Percentiles rank a stretch among this genome's conserved stretches.
These are phyloP conservation scores for Pseudofabraea citricarpa DNA, from an alignment of 2,329 filamentous ascomycete genomes.

Conservation along the genomic window DNA sequence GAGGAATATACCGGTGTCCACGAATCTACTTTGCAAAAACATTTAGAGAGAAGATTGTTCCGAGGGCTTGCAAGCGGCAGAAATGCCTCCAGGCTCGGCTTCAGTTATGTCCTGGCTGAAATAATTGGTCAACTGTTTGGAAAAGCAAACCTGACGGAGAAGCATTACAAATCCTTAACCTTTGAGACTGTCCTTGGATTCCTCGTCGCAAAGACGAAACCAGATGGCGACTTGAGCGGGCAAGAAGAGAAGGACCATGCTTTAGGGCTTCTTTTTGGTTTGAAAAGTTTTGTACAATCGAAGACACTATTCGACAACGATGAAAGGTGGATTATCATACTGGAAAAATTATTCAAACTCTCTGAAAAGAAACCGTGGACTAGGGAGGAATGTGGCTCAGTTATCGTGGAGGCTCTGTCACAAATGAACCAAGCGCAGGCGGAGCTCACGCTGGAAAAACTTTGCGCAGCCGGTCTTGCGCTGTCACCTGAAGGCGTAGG, in stretches of 20 bases:
- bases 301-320: conserved; percentile 60
- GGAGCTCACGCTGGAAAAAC: conserved; percentile 54
- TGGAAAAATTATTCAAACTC: conserved; percentile 69
- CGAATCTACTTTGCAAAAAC: conserved; percentile 51
- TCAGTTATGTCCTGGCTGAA: conserved; percentile 84
- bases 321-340: conserved; percentile 59
- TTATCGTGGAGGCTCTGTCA: conserved; percentile 68
- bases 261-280: conserved; percentile 81
- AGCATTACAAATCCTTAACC: conserved; percentile 46
- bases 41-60: conserved; percentile 67
- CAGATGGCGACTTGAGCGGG: conserved; percentile 47
- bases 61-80: conserved; percentile 84
- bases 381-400: conserved; percentile 79
- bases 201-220: conserved; percentile 50
- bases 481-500: conserved; percentile 86
- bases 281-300: conserved; percentile 81
- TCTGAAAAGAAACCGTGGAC: conserved; percentile 84
- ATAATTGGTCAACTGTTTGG: conserved; percentile 68
- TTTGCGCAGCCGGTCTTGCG: conserved; percentile 62
- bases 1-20: too few species aligned
- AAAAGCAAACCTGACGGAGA: conserved; percentile 33
- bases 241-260: conserved; percentile 83
- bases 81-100: conserved; percentile 83
- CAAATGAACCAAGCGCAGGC: conserved; percentile 53
- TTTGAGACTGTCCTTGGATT: conserved; percentile 52